Conservation (phyloP, 2,329 filamentous ascomycete species). For the Clonostachys chloroleuca region DNA sequence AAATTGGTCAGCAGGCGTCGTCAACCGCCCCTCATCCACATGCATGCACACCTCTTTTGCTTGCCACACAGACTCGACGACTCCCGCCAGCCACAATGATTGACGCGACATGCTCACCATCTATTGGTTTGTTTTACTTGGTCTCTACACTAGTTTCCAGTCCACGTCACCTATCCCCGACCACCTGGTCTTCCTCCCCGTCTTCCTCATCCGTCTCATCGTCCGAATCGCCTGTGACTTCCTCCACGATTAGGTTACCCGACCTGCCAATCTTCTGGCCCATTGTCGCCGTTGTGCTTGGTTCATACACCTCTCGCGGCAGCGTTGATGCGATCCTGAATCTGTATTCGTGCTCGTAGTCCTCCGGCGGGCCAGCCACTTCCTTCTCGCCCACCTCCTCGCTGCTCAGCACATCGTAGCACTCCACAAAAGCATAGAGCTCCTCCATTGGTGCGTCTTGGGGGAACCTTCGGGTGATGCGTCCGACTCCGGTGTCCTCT, state of each 20-base stretch:
- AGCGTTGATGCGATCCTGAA: conserved; percentile 84
- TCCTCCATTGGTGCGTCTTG: conserved; percentile 74
- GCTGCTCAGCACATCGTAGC: conserved; percentile 44
- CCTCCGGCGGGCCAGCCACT: conserved; percentile 48
- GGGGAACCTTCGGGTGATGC: conserved; percentile 73
- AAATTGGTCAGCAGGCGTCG: too few relatives aligned
- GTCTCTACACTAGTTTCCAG: too few relatives aligned
- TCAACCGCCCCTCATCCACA: too few relatives aligned
- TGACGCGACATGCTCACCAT: too few relatives aligned
- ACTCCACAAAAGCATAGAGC: conserved; percentile 94
- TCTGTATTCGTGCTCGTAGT: conserved; percentile 76
- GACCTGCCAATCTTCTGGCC: conserved; percentile 73
- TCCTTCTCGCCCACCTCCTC: conserved; percentile 19
- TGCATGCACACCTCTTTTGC: too few relatives aligned
- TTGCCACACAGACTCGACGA: too few relatives aligned
- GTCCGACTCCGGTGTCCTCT: conserved; percentile 55
- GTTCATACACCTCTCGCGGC: conserved; percentile 75
- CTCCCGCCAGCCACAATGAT: too few relatives aligned
- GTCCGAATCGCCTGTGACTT: conserved; percentile 25
- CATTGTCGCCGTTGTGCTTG: conserved; percentile 62
- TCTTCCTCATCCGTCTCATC: conserved; percentile 21
- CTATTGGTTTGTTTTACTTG: too few relatives aligned
- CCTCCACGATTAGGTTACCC: conserved; percentile 84
- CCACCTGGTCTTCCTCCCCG: not conserved
- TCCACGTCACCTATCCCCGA: too few relatives aligned